A percentile compares a stretch with the other conserved stretches of the same genome.
Evolutionary conservation across 768 basidiomycete genomes (phyloP).

Genomic region (Mycena filopes): DNA sequence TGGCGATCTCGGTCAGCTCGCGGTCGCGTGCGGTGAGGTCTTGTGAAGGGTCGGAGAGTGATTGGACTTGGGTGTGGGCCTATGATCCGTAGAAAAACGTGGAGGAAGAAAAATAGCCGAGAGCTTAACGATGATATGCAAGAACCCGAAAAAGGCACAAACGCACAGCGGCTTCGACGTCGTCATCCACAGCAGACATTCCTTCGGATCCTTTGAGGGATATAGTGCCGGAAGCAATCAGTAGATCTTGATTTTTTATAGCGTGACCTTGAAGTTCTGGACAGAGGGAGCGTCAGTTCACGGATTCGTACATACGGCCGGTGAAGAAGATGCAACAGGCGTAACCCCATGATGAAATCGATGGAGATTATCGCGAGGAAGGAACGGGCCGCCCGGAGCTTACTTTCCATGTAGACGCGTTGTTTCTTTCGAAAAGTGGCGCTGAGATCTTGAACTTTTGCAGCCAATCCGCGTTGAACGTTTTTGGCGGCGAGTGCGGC

Average conservation of each 20-base stretch:
- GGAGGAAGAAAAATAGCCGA: slow-evolving; percentile 22
- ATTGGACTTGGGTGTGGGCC: slow-evolving; percentile 46
- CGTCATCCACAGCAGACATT: slow-evolving; percentile 88
- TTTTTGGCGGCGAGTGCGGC: slow-evolving; percentile 85
- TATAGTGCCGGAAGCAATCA: slow-evolving; percentile 89
- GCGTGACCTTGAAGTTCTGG: slow-evolving; percentile 96
- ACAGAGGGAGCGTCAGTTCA: slow-evolving; percentile 4
- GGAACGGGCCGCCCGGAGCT: slow-evolving; percentile 46
- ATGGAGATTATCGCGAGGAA: slow-evolving; percentile 30
- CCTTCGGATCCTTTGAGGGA: slow-evolving; percentile 85
- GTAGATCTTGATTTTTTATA: slow-evolving; percentile 94
- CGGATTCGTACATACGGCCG: slow-evolving; percentile 11
- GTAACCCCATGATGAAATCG: slow-evolving; percentile 35
- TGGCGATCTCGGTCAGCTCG: slow-evolving; percentile 90
- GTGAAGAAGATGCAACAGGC: slow-evolving; percentile 24
- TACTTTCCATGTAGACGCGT: slow-evolving; percentile 97
- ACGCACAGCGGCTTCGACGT: slow-evolving; percentile 86
- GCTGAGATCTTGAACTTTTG: slow-evolving; percentile 93
- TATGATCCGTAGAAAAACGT: slow-evolving; percentile 18
- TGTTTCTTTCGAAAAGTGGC: slow-evolving; percentile 97
- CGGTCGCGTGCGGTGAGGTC: slow-evolving; percentile 60
- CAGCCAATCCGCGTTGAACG: slow-evolving; percentile 95
- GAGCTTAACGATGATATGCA: slow-evolving; percentile 21
- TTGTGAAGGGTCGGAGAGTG: slow-evolving; percentile 51
- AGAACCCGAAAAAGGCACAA: slow-evolving; percentile 32